Base-by-base conservation (phyloP, 495 filamentous ascomycete genomes). In the Podospora pseudocomata region DNA sequence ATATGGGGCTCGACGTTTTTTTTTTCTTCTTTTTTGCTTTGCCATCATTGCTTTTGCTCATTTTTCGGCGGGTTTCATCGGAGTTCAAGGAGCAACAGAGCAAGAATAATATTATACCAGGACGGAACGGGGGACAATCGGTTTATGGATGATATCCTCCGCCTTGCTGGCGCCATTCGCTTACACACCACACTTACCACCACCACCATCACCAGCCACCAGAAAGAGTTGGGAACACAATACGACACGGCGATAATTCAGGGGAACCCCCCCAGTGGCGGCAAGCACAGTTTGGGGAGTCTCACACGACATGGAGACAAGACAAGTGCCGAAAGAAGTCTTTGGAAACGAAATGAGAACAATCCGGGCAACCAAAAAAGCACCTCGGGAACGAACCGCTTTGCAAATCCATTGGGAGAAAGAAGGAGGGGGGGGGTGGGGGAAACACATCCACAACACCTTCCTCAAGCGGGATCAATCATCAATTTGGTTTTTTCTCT, bases 51-150 rank as follows among this genome's bases (percentile, higher is more conserved):
- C 20, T 71, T 64, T 68, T 23, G 75, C 69, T 76, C 73, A 64
- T 65, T 16, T 23, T 13, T 56, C 30, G 58, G 57, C 64, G 75
- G 77, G 78, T 72, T 78, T 80, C 73, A 76, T 68, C 64, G 80
- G 79, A 82, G 81, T 82, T 83, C 77, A 73, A 70, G 80, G 80
- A 83, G 81, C 78, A 82, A 39, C 55, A 63, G 39, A 49, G 39
- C 6, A 49, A 49, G 39, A 49, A 60, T 63, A 56, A 57, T 71
- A 23, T 66, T 71, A 73, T 69, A 75, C 73, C 68, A 66, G 59
- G 62, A 69, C 70, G 67, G 67, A 54, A 66, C 30, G 58, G 60
- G 23, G 65, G 64, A 65, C 62, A 67, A 72, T 72, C 68, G 65
- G 39, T 56, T 49, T 32, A 71, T 44, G 68, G 67, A 70, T 30